Percentiles rank a stretch among this genome's conserved stretches.
phyloP scores from a whole-genome alignment of 2,329 filamentous ascomycete genomes.

The Lizonia empirigonia region DNA sequence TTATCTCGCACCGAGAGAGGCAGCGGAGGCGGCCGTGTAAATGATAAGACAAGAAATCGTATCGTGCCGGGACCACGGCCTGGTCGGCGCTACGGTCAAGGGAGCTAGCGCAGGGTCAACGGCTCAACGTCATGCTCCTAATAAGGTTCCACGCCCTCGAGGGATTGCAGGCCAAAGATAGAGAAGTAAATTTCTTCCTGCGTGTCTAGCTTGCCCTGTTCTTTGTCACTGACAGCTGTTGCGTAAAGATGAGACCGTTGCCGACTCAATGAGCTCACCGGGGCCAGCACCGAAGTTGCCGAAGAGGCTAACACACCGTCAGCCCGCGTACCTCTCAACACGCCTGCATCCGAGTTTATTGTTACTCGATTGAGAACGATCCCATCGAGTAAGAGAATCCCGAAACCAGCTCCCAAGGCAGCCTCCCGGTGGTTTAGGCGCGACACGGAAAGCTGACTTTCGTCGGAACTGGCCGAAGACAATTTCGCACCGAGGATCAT shows the following conservation, averaged over 20 bases:
- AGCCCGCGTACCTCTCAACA: constrained; percentile 36
- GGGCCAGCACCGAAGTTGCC: constrained; percentile 26
- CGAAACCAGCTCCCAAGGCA: constrained; percentile 5
- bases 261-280: constrained; percentile 10
- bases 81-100: constrained; percentile 30
- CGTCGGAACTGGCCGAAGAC: constrained; percentile 36
- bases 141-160: constrained; percentile 18
- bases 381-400: constrained; percentile 43
- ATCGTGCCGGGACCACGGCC: constrained; percentile 9
- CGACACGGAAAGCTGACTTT: constrained; percentile 12
- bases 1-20: not conserved
- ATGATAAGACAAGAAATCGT: constrained; percentile 32
- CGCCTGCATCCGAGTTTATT: constrained; percentile 14
- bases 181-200: not conserved
- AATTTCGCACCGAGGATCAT: constrained; percentile 7
- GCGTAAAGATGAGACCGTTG: not conserved
- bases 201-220: not conserved
- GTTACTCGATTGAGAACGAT: constrained; percentile 44
- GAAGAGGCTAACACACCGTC: constrained; percentile 32
- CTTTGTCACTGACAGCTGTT: not conserved
- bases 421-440: constrained; percentile 22
- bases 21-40: constrained; percentile 15
- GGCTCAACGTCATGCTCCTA: constrained; percentile 27
- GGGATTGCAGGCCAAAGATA: not conserved
- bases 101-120: constrained; percentile 40